phyloP scores from a whole-genome alignment of 176 grass and related monocot genomes.

The Paspalum vaginatum region DNA sequence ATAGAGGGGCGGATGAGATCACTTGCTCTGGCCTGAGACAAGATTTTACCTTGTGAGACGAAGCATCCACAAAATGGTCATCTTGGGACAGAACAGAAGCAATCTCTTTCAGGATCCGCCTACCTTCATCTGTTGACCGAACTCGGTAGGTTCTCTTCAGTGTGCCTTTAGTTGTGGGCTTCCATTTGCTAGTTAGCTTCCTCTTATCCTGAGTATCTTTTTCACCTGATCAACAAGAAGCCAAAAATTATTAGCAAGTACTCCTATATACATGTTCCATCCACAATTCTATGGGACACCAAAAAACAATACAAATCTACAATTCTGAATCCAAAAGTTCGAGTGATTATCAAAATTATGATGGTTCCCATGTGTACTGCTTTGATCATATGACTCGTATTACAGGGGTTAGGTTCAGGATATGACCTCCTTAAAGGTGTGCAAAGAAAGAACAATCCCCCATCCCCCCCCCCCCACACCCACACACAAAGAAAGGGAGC shows the following conservation, averaged over 20 bases:
- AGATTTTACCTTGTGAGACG: conserved; percentile 77
- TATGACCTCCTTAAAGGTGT: conserved; percentile 9
- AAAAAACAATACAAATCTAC: not conserved
- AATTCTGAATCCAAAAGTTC: not conserved
- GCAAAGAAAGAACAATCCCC: not conserved
- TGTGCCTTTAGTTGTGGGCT: conserved; percentile 86
- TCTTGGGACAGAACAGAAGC: conserved; percentile 90
- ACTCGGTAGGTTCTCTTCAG: conserved; percentile 91
- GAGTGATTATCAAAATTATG: not conserved
- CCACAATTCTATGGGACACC: not conserved
- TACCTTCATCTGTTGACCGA: conserved; percentile 83
- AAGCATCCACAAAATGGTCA: conserved; percentile 93
- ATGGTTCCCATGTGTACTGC: not conserved
- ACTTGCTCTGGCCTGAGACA: not conserved
- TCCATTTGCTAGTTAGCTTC: conserved; percentile 95
- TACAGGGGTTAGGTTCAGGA: not conserved
- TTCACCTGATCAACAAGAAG: conserved; percentile 49
- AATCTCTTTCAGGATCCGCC: conserved; percentile 75
- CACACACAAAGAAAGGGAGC: not conserved
- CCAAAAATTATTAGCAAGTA: not conserved
- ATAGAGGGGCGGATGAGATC: not conserved
- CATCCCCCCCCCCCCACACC: too few relatives aligned
- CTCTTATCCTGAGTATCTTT: conserved; percentile 60
- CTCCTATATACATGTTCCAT: not conserved
- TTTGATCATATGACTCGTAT: not conserved